Base-by-base conservation (phyloP, 257 asterid species). In the Solanum chmielewskii region DNA sequence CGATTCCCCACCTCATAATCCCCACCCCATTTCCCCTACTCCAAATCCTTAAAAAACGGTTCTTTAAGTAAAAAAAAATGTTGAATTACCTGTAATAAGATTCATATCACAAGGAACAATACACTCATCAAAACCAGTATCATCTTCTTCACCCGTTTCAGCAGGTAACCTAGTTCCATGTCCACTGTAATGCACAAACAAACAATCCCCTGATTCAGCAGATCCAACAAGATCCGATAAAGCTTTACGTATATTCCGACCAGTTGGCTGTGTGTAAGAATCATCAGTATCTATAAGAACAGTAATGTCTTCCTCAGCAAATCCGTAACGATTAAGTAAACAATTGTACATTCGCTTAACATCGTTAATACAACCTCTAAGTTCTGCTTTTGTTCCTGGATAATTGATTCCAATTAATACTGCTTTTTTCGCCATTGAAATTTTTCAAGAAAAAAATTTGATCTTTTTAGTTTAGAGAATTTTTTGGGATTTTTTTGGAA, bases 121-220 rank as follows among this genome's bases (percentile, higher is more conserved):
- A 89, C 98, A 97, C 90, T 97, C 99, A 76, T 95, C 99, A 71
- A 90, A 97, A 88, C 99, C 99, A 60, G 99, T 97, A 83, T 97
- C 99, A 62, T 97, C 99, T 39, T 94, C 96, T 93, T 96, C 99
- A 62, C 99, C 99, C 33, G 98, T 95, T 92, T 97, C 99, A 64
- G 99, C 99, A 29, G 99, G 99, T 4, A 97, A 95, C 60, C 99
- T 96, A 12, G 99, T 97, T 8, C 99, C 99, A 86, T 97, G 99
- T 84, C 99, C 99, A 64, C 99, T 97, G 87, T 97, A 97, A 91
- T 97, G 99, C 10, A 97, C 98, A 89, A 97, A 97, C 77, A 97
- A 92, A 82, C 84, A 88, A 77, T 96, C 99, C 0, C 99, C 98
- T 70, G 92, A 87, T 42, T 85, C 47, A 82, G 94, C 98, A 49